phyloP scores from a whole-genome alignment of 305 asterid species.

The Nicotiana rustica region DNA sequence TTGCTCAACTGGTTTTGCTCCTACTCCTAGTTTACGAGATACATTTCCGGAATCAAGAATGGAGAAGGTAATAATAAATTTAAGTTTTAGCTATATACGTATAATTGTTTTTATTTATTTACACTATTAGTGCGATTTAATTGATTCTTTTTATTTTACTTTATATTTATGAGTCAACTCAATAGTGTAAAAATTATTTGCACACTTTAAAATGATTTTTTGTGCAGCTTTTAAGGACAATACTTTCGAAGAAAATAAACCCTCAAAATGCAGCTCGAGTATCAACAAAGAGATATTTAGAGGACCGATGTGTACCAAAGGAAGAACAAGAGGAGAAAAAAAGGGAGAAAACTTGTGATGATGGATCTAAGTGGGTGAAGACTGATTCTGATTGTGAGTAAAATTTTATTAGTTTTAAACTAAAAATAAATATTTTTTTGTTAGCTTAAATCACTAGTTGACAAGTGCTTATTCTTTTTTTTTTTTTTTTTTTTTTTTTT shows the following conservation, averaged over 20 bases:
- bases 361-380: constrained; percentile 79
- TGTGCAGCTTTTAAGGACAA: constrained; percentile 77
- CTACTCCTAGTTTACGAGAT: constrained; percentile 72
- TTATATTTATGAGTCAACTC: background rate
- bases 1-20: constrained; percentile 68
- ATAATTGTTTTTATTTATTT: too few relatives aligned
- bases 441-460: background rate
- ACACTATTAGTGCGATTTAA: too few relatives aligned
- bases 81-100: too few relatives aligned
- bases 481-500: constrained; percentile 5
- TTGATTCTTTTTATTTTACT: too few relatives aligned
- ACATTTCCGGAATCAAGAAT: constrained; percentile 86
- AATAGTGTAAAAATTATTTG: too few relatives aligned
- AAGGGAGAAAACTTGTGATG: constrained; percentile 39
- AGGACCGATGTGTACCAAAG: constrained; percentile 42
- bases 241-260: constrained; percentile 70
- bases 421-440: too few relatives aligned
- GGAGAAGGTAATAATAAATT: constrained; percentile 69
- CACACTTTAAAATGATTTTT: too few relatives aligned
- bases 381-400: constrained; percentile 88
- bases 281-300: constrained; percentile 59
- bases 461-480: background rate
- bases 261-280: constrained; percentile 59
- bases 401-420: background rate
- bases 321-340: constrained; percentile 52